Conservation (phyloP, 192 early-diverging fungal genomes). For the Gamsiella multidivaricata region DNA sequence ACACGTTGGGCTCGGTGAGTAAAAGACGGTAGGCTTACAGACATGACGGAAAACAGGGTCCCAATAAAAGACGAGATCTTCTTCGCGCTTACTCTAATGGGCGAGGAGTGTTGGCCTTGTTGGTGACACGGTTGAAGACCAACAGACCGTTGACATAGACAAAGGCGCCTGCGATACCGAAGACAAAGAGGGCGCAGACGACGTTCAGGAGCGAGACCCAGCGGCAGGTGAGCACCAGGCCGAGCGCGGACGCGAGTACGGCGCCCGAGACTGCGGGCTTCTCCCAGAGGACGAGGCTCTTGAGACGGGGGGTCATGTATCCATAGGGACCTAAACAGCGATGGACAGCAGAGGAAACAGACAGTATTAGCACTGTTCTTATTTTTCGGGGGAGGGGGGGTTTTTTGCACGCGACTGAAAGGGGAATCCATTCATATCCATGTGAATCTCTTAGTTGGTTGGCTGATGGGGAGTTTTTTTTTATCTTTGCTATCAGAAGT, state of each 20-base stretch:
- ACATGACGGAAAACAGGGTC: not conserved
- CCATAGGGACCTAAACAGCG: constrained; percentile 28
- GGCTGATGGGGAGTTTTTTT: no score
- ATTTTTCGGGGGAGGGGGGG: not conserved
- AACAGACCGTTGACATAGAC: constrained; percentile 51
- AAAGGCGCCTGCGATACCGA: constrained; percentile 43
- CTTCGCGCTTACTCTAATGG: constrained; percentile 47
- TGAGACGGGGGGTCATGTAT: constrained; percentile 48
- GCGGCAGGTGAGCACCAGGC: constrained; percentile 48
- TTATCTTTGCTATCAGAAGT: no score
- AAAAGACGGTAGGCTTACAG: no score
- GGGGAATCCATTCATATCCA: no score
- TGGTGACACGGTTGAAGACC: constrained; percentile 47
- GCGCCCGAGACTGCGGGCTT: constrained; percentile 29
- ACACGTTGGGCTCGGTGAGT: no score
- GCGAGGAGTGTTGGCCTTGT: constrained; percentile 32
- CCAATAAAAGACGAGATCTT: not conserved
- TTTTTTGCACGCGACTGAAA: not conserved
- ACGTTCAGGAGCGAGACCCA: constrained; percentile 51
- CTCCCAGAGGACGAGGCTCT: constrained; percentile 52
- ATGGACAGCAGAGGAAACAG: not conserved
- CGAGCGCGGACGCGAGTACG: constrained; percentile 25
- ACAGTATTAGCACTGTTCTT: not conserved
- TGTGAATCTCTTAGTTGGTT: no score
- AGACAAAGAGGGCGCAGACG: constrained; percentile 38